These are phyloP conservation scores for Populus alba DNA, from an alignment of 345 rosid genomes.

Conservation along the genomic window DNA sequence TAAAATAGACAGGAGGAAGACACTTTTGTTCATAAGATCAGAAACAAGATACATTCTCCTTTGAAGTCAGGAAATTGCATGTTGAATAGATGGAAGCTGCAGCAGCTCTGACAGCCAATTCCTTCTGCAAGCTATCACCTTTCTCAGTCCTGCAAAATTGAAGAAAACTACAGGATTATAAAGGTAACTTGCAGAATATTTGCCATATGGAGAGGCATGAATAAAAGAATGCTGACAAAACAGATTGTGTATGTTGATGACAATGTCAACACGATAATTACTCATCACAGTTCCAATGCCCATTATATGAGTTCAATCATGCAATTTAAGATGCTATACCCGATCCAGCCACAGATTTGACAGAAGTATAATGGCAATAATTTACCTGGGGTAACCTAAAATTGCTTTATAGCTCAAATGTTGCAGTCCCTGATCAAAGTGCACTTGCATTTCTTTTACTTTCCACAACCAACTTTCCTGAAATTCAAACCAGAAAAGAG, in stretches of 20 bases:
- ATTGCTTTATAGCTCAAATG: conserved; percentile 37
- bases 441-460: conserved; percentile 73
- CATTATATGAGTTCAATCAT: neutral
- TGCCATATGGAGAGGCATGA: neutral
- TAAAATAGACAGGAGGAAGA: neutral
- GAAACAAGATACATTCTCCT: conserved; percentile 65
- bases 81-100: conserved; percentile 98
- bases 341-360: neutral
- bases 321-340: neutral
- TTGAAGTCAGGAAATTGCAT: conserved; percentile 62
- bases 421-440: conserved; percentile 74
- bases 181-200: neutral
- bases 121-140: conserved; percentile 45
- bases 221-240: neutral
- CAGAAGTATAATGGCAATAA: neutral
- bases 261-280: neutral
- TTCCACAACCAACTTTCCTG: conserved; percentile 74
- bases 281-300: neutral
- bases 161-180: neutral
- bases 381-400: conserved; percentile 39
- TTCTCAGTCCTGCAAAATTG: conserved; percentile 43
- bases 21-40: conserved; percentile 24
- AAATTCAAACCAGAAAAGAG: conserved; percentile 15
- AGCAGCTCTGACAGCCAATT: conserved; percentile 80
- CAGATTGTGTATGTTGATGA: neutral